Conservation (phyloP, 176 grass and related monocot genomes). For the Oryza glumipatula region DNA sequence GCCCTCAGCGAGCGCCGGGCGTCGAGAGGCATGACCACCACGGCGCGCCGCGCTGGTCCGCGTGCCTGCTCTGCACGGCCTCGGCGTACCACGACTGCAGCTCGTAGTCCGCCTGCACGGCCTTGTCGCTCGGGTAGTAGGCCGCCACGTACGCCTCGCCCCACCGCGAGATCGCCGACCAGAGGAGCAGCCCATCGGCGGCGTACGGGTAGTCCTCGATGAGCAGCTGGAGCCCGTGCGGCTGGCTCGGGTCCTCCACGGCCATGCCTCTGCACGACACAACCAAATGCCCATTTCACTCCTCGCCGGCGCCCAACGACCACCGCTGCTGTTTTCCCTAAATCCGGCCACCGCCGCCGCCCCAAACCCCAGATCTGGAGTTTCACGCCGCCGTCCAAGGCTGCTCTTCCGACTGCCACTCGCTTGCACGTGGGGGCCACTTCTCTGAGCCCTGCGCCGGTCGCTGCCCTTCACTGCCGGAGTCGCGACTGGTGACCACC, state of each 20-base stretch:
- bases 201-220: slow-evolving; percentile 98
- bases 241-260: slow-evolving; percentile 73
- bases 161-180: slow-evolving; percentile 75
- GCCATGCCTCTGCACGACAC: slow-evolving; percentile 74
- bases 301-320: no score
- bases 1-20: slow-evolving; percentile 55
- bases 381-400: no score
- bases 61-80: slow-evolving; percentile 74
- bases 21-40: slow-evolving; percentile 82
- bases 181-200: slow-evolving; percentile 78
- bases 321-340: no score
- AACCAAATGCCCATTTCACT: no score
- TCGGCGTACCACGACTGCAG: slow-evolving; percentile 88
- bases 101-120: slow-evolving; percentile 67
- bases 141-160: slow-evolving; percentile 58
- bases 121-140: slow-evolving; percentile 63
- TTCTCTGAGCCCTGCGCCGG: no score
- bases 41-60: slow-evolving; percentile 68
- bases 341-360: no score
- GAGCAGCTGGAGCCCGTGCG: slow-evolving; percentile 71
- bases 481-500: no score
- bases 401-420: no score
- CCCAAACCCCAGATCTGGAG: no score
- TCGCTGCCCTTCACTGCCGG: no score
- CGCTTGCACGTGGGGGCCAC: no score